A percentile compares a stretch with the other conserved stretches of the same genome.
These are phyloP conservation scores for Arthrobotrys sphaeroides DNA, from an alignment of 2,329 filamentous ascomycete genomes.

Conservation along the genomic window DNA sequence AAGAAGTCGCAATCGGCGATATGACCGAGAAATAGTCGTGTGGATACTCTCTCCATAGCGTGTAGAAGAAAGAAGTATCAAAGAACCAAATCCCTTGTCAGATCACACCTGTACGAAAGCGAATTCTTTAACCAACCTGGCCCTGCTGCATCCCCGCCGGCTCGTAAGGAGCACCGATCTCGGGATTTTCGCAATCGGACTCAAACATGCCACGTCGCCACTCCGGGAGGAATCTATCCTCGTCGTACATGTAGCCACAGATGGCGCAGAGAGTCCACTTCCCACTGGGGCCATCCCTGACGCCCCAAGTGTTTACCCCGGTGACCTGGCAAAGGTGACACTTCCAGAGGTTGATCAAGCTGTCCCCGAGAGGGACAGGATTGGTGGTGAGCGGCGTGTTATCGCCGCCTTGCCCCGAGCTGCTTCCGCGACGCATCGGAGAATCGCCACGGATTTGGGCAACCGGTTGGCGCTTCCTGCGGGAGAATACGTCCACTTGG, in stretches of 20 bases:
- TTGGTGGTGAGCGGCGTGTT: slow-evolving; percentile 70
- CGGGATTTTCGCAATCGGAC: slow-evolving; percentile 1
- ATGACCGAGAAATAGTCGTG: too few relatives aligned
- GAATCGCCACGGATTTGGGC: slow-evolving; percentile 73
- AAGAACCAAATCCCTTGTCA: too few relatives aligned
- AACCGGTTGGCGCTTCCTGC: slow-evolving; percentile 89
- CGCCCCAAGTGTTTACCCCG: slow-evolving; percentile 92
- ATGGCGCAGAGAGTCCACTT: slow-evolving; percentile 34
- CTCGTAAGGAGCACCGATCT: not conserved
- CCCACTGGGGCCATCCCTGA: slow-evolving; percentile 87
- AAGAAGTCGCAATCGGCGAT: not conserved
- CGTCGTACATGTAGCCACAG: slow-evolving; percentile 36
- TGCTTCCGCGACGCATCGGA: slow-evolving; percentile 77
- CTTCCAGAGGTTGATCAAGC: slow-evolving; percentile 83
- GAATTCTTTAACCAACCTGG: too few relatives aligned
- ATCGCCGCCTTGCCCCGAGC: slow-evolving; percentile 76
- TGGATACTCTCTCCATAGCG: too few relatives aligned
- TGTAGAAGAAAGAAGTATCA: not conserved
- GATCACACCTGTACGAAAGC: too few relatives aligned
- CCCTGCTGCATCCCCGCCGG: not conserved
- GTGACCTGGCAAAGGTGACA: slow-evolving; percentile 88
- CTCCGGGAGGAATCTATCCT: slow-evolving; percentile 17
- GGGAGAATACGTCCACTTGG: slow-evolving; percentile 50
- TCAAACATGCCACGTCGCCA: slow-evolving; percentile 26
- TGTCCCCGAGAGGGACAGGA: slow-evolving; percentile 73